These are phyloP conservation scores for Furcasterigmium furcatum DNA, from an alignment of 2,329 filamentous ascomycete species.

Conservation along the genomic window DNA sequence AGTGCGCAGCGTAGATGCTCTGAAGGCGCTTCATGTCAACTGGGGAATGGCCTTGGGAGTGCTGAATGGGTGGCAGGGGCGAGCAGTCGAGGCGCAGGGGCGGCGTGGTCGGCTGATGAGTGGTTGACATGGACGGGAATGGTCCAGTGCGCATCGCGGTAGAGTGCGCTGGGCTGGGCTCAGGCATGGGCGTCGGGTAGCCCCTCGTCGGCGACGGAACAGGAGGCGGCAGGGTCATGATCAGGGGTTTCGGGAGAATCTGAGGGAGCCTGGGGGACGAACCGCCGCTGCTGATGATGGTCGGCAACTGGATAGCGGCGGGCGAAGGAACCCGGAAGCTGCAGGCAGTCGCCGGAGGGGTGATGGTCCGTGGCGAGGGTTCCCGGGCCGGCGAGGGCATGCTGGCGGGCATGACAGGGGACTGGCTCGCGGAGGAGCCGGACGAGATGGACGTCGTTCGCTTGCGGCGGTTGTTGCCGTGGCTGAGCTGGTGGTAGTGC, in stretches of 20 bases:
- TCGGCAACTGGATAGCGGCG: conserved; percentile 46
- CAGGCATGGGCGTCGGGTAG: conserved; percentile 38
- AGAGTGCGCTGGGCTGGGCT: conserved; percentile 20
- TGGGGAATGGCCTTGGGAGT: conserved; percentile 28
- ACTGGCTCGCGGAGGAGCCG: conserved; percentile 53
- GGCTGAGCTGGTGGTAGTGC: conserved; percentile 82
- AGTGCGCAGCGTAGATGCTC: conserved; percentile 67
- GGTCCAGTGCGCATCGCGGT: conserved; percentile 34
- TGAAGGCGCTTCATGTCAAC: conserved; percentile 66
- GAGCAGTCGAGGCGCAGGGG: conserved; percentile 60
- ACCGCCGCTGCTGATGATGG: conserved; percentile 45
- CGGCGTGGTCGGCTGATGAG: conserved; percentile 28
- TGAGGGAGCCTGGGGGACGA: conserved; percentile 51
- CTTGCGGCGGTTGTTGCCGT: conserved; percentile 78
- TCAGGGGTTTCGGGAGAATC: conserved; percentile 64
- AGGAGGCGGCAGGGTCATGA: conserved; percentile 40
- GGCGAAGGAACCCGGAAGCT: conserved; percentile 43
- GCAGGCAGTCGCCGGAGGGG: conserved; percentile 41
- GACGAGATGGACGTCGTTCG: conserved; percentile 69
- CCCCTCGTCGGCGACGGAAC: conserved; percentile 29
- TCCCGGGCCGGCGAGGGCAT: conserved; percentile 50
- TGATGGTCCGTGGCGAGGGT: conserved; percentile 42
- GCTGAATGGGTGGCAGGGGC: conserved; percentile 32
- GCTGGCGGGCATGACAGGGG: conserved; percentile 44
- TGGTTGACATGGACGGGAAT: conserved; percentile 31